A percentile compares a stretch with the other conserved stretches of the same genome.
These are phyloP conservation scores for Penicillium sp. DNA, from an alignment of 2,329 filamentous ascomycete genomes.

Conservation along the genomic window DNA sequence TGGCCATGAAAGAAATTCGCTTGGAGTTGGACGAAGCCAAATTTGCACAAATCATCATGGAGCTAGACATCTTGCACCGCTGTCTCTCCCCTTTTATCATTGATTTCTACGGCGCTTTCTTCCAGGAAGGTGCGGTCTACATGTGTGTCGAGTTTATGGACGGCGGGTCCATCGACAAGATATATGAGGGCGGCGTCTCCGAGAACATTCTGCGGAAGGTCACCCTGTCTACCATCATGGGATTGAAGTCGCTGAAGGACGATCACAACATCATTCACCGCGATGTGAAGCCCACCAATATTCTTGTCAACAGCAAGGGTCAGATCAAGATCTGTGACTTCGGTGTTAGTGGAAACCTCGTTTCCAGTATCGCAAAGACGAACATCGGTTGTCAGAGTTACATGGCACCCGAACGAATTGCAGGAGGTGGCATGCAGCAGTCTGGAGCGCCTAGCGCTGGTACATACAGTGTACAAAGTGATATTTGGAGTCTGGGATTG, in stretches of 20 bases:
- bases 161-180: constrained; percentile 93
- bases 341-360: constrained; percentile 92
- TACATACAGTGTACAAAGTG: constrained; percentile 95
- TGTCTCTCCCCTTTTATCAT: constrained; percentile 96
- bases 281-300: constrained; percentile 99
- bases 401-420: constrained; percentile 97
- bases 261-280: constrained; percentile 99
- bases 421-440: constrained; percentile 76
- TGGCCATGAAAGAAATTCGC: constrained; percentile 99
- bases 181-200: constrained; percentile 87
- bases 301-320: constrained; percentile 83
- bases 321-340: constrained; percentile 99
- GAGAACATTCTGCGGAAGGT: constrained; percentile 89
- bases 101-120: constrained; percentile 98
- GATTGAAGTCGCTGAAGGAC: constrained; percentile 90
- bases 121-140: constrained; percentile 97
- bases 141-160: constrained; percentile 99
- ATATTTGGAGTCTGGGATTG: constrained; percentile 94
- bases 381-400: constrained; percentile 99
- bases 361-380: constrained; percentile 96
- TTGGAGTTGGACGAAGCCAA: constrained; percentile 95
- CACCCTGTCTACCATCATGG: constrained; percentile 84
- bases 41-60: constrained; percentile 95
- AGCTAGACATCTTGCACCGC: constrained; percentile 91
- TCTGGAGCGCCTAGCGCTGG: constrained; percentile 71